A percentile compares a stretch with the other conserved stretches of the same genome.
These are phyloP conservation scores for Colletotrichum gigasporum DNA, from an alignment of 2,329 filamentous ascomycete genomes.

Conservation along the genomic window DNA sequence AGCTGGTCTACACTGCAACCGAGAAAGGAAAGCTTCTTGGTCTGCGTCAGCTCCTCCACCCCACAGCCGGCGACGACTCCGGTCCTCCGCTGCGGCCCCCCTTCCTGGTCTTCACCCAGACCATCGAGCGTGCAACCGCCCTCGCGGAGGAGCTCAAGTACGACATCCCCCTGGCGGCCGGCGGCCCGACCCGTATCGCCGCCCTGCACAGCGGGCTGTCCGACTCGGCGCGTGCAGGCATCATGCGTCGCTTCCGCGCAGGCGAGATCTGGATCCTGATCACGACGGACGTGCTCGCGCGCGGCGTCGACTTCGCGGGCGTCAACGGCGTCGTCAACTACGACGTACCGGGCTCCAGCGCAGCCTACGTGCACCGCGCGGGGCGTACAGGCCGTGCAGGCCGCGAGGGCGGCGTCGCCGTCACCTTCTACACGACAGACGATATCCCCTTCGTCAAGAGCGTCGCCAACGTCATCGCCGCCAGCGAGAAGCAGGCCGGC, in stretches of 20 bases:
- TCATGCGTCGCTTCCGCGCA: slow-evolving; percentile 90
- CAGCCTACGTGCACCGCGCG: slow-evolving; percentile 91
- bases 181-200: slow-evolving; percentile 84
- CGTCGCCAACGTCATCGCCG: slow-evolving; percentile 91
- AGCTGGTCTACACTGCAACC: slow-evolving; percentile 88
- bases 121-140: slow-evolving; percentile 88
- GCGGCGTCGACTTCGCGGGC: slow-evolving; percentile 93
- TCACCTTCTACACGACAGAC: slow-evolving; percentile 96
- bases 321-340: slow-evolving; percentile 98
- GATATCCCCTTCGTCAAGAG: slow-evolving; percentile 90
- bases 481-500: slow-evolving; percentile 77
- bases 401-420: slow-evolving; percentile 84
- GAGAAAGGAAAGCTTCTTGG: slow-evolving; percentile 94
- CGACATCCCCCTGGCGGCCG: slow-evolving; percentile 90
- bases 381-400: slow-evolving; percentile 92
- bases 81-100: slow-evolving; percentile 78
- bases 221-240: slow-evolving; percentile 76
- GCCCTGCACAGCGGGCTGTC: slow-evolving; percentile 90
- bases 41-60: slow-evolving; percentile 87
- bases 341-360: slow-evolving; percentile 91
- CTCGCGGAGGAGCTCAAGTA: slow-evolving; percentile 91
- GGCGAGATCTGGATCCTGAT: slow-evolving; percentile 97
- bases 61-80: slow-evolving; percentile 65
- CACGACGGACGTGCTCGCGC: slow-evolving; percentile 91
- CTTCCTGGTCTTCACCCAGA: slow-evolving; percentile 96